phyloP scores from a whole-genome alignment of 2,329 filamentous ascomycete species.

The Coleophoma crateriformis region DNA sequence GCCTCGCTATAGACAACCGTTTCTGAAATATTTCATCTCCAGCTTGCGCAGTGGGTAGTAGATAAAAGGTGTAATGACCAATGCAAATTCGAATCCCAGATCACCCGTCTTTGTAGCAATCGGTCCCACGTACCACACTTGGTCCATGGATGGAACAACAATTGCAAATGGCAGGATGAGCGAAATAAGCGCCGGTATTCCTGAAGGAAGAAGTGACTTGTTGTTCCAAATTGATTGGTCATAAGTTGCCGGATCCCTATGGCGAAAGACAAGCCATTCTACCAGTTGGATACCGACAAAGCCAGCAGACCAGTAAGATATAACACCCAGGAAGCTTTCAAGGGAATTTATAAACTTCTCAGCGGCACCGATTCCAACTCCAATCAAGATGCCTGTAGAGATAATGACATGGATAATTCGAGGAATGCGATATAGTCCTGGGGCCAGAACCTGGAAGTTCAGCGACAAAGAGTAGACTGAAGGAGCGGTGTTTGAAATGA shows the following conservation, averaged over 20 bases:
- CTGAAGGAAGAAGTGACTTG: constrained; percentile 49
- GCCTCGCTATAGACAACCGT: too few species aligned
- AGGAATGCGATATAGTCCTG: constrained; percentile 48
- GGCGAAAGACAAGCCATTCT: constrained; percentile 63
- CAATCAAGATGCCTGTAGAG: constrained; percentile 53
- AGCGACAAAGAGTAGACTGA: constrained; percentile 58
- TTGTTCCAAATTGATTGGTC: constrained; percentile 50
- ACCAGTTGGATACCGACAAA: constrained; percentile 58
- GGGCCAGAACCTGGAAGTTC: constrained; percentile 58
- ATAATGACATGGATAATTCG: constrained; percentile 52
- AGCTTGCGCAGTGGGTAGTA: constrained; percentile 36
- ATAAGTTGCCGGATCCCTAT: constrained; percentile 45
- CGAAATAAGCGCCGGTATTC: constrained; percentile 56
- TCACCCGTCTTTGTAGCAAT: constrained; percentile 57
- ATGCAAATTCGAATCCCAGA: constrained; percentile 60
- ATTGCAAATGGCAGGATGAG: constrained; percentile 43
- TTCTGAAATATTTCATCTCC: constrained; percentile 22
- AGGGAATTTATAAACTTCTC: constrained; percentile 46
- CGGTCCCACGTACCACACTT: constrained; percentile 61
- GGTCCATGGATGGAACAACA: constrained; percentile 63
- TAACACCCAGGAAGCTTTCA: constrained; percentile 62
- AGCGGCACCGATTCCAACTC: constrained; percentile 48
- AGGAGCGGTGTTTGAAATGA: constrained; percentile 53
- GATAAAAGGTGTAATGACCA: constrained; percentile 38
- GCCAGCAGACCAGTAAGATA: constrained; percentile 66